Evolutionary conservation across 2,329 filamentous ascomycete species (phyloP).

Genomic region (Penicillium thymicola): DNA sequence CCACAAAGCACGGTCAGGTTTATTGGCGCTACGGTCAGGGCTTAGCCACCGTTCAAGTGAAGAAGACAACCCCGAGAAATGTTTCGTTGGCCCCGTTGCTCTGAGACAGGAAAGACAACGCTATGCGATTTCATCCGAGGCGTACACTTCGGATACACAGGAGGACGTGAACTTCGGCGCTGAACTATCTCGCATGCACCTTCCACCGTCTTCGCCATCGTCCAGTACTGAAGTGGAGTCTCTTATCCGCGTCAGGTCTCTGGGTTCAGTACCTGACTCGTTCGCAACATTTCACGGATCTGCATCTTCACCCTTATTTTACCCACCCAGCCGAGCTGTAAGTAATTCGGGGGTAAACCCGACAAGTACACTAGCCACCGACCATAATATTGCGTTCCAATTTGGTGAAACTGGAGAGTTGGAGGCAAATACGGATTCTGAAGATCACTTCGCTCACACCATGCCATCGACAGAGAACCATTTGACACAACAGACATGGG

Average conservation of each 20-base stretch:
- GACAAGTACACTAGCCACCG: not conserved
- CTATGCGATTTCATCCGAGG: not conserved
- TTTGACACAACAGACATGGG: not conserved
- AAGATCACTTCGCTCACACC: not conserved
- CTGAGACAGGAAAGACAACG: not conserved
- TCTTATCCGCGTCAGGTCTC: not conserved
- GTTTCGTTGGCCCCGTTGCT: not conserved
- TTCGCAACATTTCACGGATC: not conserved
- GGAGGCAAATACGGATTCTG: not conserved
- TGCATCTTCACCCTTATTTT: too few species aligned
- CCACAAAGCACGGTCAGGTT: constrained; percentile 31
- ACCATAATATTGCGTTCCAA: not conserved
- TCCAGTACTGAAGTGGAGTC: not conserved
- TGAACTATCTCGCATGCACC: constrained; percentile 14
- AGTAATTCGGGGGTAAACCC: not conserved
- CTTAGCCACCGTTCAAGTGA: constrained; percentile 21
- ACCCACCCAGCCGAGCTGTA: not conserved
- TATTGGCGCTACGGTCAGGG: constrained; percentile 30
- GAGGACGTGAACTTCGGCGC: constrained; percentile 19
- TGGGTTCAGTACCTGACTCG: not conserved
- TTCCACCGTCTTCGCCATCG: not conserved
- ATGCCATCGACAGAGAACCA: not conserved
- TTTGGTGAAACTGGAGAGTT: not conserved
- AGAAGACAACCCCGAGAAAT: not conserved
- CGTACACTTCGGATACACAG: constrained; percentile 7